Evolutionary conservation across 2,329 filamentous ascomycete genomes (phyloP), one percentile per base, ranked within the genome.

Genomic region (Xylaria sp.): DNA sequence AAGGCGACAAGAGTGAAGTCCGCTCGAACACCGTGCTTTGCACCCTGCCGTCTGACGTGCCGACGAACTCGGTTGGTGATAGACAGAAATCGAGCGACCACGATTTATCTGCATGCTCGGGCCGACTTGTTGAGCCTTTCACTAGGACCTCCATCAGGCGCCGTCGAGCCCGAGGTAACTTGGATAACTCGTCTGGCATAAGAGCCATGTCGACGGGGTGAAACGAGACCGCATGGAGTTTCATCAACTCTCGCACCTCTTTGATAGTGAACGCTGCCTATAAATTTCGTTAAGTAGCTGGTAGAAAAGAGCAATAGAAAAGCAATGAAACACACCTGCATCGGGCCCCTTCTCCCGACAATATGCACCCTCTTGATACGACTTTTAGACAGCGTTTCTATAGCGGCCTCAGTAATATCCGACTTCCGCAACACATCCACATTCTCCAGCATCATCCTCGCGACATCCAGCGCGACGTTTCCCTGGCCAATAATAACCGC

Each of bases 261-360:
- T 98, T 98, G 79, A 97, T 97, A 0, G 95, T 98, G 76, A 97
- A 98, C 0, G 96, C 90, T 28, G 94, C 95, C 90, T 95, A 62
- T 3, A 61, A 66, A 70, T 50, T 25, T n/a, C 3, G 28, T 75
- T 52, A 69, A 60, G 57, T 7, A 2, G 6, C 15, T 25, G 28
- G 20, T 25, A 39, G 0, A 37, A 51, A 50, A 54, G 31, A 65
- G 3, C 15, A 28, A 2, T 0, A 15, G 18, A 8, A 10, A 28
- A 5, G 13, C 41, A 15, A 39, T 48, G 18, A 41, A 51, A 75
- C 84, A 71, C 82, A 91, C 92, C 86, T 97, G 94, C 85, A 97
- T 87, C 1, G 94, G 94, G 0, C 96, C 96, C 77, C 96, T 88
- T 74, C 96, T 88, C 13, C 95, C 96, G 25, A 98, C 91, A n/a